Base-by-base conservation (phyloP, 1,284 basidiomycete species). In the Trametes versicolor region DNA sequence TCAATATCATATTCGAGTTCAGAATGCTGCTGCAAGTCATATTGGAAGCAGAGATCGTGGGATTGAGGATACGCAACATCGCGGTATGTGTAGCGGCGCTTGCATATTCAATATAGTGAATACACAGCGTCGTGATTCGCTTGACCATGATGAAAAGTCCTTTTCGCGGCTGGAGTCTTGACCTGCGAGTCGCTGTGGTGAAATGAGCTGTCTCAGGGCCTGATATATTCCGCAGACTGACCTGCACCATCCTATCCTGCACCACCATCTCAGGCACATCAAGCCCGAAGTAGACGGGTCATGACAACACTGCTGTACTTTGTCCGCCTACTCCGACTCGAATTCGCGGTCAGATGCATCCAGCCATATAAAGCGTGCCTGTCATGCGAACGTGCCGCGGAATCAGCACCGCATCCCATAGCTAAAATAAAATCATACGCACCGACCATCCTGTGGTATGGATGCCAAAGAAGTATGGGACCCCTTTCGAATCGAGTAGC, bases 281-380 rank as follows among this genome's bases (percentile, higher is more conserved):
- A 53, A n/a, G 17, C 58, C 58, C 12, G 19, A 2, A 12, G 3
- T 32, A 51, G 53, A 60, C 29, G 58, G 58, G 51, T 60, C 58
- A 5, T 47, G 21, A 17, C 50, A 60, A 32, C 36, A 52, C 12
- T 27, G 23, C 23, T 15, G 36, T 1, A 34, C 3, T 9, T 52
- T 49, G 37, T 52, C 49, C 10, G 29, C 58, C 49, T 37, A 32
- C 37, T 34, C 58, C 8, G 23, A 37, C 15, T 41, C 29, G 23
- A 12, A 29, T n/a, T 15, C 25, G 21, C n/a, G 12, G 3, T 9
- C 25, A 25, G 41, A 19, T 15, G n/a, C n/a, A n/a, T n/a, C n/a
- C n/a, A n/a, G n/a, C n/a, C n/a, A 66, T 63, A 37, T 66, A 66
- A 6, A 34, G 37, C 41, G 65, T 66, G 2, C 65, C 65, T 66